Conservation (phyloP, 2,329 filamentous ascomycete species). For the Clathrospora elynae region DNA sequence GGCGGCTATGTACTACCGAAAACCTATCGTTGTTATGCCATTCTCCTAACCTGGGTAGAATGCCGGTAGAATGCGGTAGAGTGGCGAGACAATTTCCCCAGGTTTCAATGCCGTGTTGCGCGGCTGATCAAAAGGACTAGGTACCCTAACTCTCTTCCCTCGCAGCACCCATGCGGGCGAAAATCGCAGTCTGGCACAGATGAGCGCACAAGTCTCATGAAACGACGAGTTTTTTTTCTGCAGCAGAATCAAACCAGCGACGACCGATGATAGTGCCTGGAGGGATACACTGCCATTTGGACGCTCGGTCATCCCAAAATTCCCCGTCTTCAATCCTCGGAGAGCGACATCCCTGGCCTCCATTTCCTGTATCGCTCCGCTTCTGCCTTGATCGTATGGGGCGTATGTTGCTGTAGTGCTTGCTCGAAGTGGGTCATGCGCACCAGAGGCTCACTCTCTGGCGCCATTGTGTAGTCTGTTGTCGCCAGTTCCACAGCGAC, state of each 20-base stretch:
- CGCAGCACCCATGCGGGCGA: too few relatives aligned
- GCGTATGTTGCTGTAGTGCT: slow-evolving; percentile 48
- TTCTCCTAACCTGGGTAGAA: too few relatives aligned
- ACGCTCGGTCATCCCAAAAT: background rate
- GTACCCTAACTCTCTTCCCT: too few relatives aligned
- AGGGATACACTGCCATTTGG: background rate
- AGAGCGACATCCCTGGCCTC: slow-evolving; percentile 45
- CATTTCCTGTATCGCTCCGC: slow-evolving; percentile 52
- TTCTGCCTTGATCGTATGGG: slow-evolving; percentile 50
- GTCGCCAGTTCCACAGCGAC: slow-evolving; percentile 48
- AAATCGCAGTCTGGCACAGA: too few relatives aligned
- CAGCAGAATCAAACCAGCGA: too few relatives aligned
- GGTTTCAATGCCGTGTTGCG: background rate
- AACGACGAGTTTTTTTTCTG: too few relatives aligned
- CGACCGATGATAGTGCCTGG: background rate
- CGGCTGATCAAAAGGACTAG: background rate
- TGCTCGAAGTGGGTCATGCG: slow-evolving; percentile 58
- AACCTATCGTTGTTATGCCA: too few relatives aligned
- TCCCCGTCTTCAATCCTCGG: slow-evolving; percentile 16
- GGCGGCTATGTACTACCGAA: too few relatives aligned
- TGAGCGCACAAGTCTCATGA: too few relatives aligned
- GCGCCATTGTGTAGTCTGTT: slow-evolving; percentile 34
- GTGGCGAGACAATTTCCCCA: background rate
- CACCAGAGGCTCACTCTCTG: slow-evolving; percentile 31
- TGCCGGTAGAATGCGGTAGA: slow-evolving; percentile 1